Conservation (phyloP, 2,329 filamentous ascomycete genomes). For the Coniochaeta ligniaria region DNA sequence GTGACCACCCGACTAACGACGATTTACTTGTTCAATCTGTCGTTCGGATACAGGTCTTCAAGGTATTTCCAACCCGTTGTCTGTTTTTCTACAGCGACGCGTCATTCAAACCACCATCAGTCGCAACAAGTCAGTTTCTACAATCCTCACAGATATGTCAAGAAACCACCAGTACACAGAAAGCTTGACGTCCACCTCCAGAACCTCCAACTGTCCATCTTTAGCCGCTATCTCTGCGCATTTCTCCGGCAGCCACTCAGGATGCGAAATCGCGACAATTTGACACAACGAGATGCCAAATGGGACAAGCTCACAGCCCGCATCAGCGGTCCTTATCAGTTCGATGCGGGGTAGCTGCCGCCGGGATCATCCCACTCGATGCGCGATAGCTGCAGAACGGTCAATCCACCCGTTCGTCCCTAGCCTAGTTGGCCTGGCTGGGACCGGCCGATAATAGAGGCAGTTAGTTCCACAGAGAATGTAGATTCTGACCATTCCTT, state of each 20-base stretch:
- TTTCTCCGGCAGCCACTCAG: background rate
- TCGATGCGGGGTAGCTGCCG: conserved; percentile 7
- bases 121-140: no score
- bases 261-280: background rate
- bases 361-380: background rate
- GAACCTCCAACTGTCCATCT: background rate
- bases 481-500: background rate
- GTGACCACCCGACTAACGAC: background rate
- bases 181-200: background rate
- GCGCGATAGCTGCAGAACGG: background rate
- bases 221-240: background rate
- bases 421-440: no score
- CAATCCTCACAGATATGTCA: no score
- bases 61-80: background rate
- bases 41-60: no score
- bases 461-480: background rate
- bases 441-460: no score
- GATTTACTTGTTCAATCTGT: background rate
- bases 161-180: no score
- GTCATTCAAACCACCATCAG: no score
- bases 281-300: background rate
- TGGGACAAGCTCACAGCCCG: background rate
- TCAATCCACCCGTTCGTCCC: background rate
- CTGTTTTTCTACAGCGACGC: background rate
- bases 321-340: conserved; percentile 7